Evolutionary conservation across 495 filamentous ascomycete genomes (phyloP).

Genomic region (Penicillium bialowiezense): DNA sequence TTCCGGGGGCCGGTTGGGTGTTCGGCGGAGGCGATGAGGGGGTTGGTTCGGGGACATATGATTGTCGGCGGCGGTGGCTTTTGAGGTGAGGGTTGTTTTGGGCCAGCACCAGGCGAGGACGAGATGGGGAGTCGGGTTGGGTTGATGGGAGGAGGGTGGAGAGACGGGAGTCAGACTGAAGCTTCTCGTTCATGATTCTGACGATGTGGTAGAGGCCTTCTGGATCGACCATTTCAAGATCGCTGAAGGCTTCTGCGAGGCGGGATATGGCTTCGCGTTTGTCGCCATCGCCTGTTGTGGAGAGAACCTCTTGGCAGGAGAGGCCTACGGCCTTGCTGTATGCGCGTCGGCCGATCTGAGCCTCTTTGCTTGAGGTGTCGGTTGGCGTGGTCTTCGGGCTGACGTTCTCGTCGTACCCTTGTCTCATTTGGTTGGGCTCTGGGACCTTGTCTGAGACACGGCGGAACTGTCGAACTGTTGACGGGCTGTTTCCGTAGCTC

Average conservation of each 20-base stretch:
- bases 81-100: conserved; percentile 84
- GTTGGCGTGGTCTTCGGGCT: conserved; percentile 34
- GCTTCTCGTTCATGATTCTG: conserved; percentile 60
- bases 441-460: conserved; percentile 70
- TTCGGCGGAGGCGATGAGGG: conserved; percentile 35
- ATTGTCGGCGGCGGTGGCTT: conserved; percentile 69
- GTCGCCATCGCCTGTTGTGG: conserved; percentile 67
- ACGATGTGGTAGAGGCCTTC: conserved; percentile 87
- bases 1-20: conserved; percentile 59
- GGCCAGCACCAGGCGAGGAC: conserved; percentile 69
- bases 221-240: conserved; percentile 81
- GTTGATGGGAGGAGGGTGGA: conserved; percentile 41
- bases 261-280: conserved; percentile 79
- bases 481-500: conserved; percentile 86
- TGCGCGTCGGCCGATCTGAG: conserved; percentile 70
- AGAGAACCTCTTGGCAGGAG: conserved; percentile 77
- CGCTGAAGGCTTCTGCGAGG: conserved; percentile 78
- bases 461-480: conserved; percentile 85
- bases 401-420: conserved; percentile 45
- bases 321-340: conserved; percentile 77
- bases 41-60: conserved; percentile 38
- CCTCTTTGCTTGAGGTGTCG: conserved; percentile 65
- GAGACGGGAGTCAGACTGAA: conserved; percentile 55
- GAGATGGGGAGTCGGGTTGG: conserved; percentile 42
- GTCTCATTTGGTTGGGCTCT: conserved; percentile 32